phyloP scores from a whole-genome alignment of 2,329 filamentous ascomycete genomes.

The Botrytis squamosa region DNA sequence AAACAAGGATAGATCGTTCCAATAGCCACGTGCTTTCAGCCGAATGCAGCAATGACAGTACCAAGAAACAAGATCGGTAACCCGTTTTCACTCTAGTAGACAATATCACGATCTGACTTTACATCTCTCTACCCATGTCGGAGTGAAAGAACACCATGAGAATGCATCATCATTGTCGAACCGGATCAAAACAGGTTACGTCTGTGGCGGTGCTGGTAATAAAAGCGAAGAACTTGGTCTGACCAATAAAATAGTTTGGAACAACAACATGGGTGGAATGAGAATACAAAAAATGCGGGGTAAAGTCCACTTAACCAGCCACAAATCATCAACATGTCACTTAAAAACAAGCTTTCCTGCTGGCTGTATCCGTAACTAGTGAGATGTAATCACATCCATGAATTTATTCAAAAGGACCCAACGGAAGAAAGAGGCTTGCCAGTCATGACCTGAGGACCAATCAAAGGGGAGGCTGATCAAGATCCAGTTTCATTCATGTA shows the following conservation, averaged over 20 bases:
- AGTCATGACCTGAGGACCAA: background rate
- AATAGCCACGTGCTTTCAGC: background rate
- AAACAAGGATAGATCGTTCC: slow-evolving; percentile 1
- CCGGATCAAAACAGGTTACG: slow-evolving; percentile 4
- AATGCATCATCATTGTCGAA: background rate
- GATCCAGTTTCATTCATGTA: background rate
- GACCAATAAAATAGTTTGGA: background rate
- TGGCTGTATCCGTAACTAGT: background rate
- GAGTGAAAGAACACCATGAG: background rate
- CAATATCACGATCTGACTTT: background rate
- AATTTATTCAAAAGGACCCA: background rate
- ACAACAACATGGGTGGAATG: background rate
- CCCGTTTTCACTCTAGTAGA: background rate
- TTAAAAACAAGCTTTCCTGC: slow-evolving; percentile 14
- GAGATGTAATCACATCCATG: background rate
- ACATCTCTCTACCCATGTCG: background rate
- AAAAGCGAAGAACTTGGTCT: background rate
- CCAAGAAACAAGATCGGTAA: slow-evolving; percentile 3
- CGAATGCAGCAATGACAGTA: background rate
- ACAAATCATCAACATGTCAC: slow-evolving; percentile 7
- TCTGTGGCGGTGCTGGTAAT: slow-evolving; percentile 1
- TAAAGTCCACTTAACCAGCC: background rate
- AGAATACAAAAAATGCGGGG: background rate
- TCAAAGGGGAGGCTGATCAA: background rate
- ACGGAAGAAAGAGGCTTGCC: background rate